A percentile compares a stretch with the other conserved stretches of the same genome.
These are phyloP conservation scores for Dryas drummondii DNA, from an alignment of 306 rosid species.

Conservation along the genomic window DNA sequence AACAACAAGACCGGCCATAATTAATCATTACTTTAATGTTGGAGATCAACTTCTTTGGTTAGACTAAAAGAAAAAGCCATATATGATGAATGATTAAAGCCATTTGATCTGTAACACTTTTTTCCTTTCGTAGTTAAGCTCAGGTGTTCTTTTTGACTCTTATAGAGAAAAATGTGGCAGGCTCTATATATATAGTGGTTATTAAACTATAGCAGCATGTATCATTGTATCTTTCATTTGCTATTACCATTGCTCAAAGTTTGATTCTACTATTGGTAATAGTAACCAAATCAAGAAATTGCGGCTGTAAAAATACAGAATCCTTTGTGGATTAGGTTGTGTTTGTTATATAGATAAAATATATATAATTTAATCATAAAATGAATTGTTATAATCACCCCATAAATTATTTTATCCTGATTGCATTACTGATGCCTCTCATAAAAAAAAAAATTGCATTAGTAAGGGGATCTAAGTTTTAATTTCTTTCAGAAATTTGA, in stretches of 20 bases:
- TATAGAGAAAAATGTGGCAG: neutral
- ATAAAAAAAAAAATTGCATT: too few species aligned
- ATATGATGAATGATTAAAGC: constrained; percentile 63
- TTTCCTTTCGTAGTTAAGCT: constrained; percentile 28
- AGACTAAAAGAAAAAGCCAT: constrained; percentile 32
- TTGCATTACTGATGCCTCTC: too few species aligned
- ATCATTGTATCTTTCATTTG: neutral
- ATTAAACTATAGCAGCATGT: neutral
- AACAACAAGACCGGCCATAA: constrained; percentile 2
- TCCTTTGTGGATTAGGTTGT: neutral
- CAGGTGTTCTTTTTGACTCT: constrained; percentile 54
- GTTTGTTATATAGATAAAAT: neutral
- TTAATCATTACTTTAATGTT: constrained; percentile 20
- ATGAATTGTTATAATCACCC: too few species aligned
- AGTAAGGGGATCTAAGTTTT: too few species aligned
- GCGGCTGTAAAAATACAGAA: constrained; percentile 1
- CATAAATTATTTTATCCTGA: too few species aligned
- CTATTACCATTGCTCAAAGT: neutral
- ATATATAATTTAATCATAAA: too few species aligned
- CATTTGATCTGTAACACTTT: constrained; percentile 31
- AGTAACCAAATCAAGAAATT: neutral
- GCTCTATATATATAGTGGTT: neutral
- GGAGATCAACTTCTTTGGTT: constrained; percentile 28
- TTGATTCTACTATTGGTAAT: neutral
- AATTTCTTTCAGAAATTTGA: too few species aligned